These are phyloP conservation scores for Priceomyces haplophilus DNA, from an alignment of 805 yeast genomes.

Conservation along the genomic window DNA sequence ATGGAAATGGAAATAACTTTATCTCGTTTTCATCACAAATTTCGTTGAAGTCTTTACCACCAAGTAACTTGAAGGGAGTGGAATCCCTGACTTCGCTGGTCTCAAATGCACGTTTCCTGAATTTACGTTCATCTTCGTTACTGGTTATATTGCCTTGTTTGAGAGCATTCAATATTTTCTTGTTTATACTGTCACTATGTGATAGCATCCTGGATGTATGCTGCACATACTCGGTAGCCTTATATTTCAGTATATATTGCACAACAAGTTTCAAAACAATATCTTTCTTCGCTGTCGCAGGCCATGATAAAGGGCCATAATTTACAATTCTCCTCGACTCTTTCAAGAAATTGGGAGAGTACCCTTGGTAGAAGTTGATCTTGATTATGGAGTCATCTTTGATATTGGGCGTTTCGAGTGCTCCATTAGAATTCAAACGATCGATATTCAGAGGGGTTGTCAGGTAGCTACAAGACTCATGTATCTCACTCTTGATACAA, in stretches of 20 bases:
- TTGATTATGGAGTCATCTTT: too few relatives aligned
- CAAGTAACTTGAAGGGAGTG: neutral
- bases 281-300: conserved; percentile 35
- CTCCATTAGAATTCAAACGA: too few relatives aligned
- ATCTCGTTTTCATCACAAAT: conserved; percentile 12
- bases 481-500: conserved; percentile 10
- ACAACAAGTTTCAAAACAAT: conserved; percentile 18
- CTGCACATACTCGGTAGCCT: neutral
- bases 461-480: conserved; percentile 8
- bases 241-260: neutral
- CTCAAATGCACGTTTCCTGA: conserved; percentile 10
- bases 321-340: conserved; percentile 29
- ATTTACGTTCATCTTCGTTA: conserved; percentile 2
- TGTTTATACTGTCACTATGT: too few relatives aligned
- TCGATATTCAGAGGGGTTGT: too few relatives aligned
- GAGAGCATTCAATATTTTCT: neutral
- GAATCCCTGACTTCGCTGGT: conserved; percentile 10
- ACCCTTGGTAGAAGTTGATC: conserved; percentile 38
- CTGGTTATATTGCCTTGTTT: neutral
- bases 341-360: conserved; percentile 38
- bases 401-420: too few relatives aligned
- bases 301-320: conserved; percentile 40
- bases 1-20: conserved; percentile 9
- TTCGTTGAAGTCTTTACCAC: conserved; percentile 8
- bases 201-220: too few relatives aligned